phyloP scores from a whole-genome alignment of 768 basidiomycete genomes.

The Boletus subparvulus region DNA sequence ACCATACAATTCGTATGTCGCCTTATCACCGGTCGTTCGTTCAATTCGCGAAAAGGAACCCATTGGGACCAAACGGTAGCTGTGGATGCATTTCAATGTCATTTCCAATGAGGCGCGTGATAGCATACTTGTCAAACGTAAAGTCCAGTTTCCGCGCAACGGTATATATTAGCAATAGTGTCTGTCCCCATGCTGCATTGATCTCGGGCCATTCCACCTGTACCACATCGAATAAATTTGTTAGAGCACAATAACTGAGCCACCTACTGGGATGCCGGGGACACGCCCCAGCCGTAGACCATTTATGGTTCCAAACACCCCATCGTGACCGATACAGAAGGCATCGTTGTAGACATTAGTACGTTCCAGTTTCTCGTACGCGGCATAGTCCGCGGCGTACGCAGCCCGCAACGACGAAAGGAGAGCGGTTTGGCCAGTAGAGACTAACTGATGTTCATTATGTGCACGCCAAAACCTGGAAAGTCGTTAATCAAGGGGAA shows the following conservation, averaged over 20 bases:
- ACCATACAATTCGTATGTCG: conserved; percentile 88
- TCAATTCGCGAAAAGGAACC: conserved; percentile 95
- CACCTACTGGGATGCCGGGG: conserved; percentile 72
- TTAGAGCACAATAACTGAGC: not conserved
- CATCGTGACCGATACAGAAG: conserved; percentile 93
- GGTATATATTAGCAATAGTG: conserved; percentile 86
- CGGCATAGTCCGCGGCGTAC: conserved; percentile 72
- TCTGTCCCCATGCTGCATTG: conserved; percentile 98
- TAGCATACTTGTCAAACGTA: conserved; percentile 75
- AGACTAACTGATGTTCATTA: conserved; percentile 65
- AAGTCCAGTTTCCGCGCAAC: conserved; percentile 90
- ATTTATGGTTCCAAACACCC: conserved; percentile 97
- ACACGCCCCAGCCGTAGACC: conserved; percentile 89
- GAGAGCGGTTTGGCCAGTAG: conserved; percentile 66
- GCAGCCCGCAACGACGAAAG: conserved; percentile 72
- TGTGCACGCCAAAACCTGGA: conserved; percentile 79
- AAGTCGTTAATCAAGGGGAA: conserved; percentile 5
- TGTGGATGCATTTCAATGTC: conserved; percentile 32
- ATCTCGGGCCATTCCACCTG: conserved; percentile 98
- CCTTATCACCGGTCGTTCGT: conserved; percentile 75
- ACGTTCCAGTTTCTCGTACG: conserved; percentile 80
- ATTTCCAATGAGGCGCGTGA: not conserved
- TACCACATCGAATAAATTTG: conserved; percentile 10
- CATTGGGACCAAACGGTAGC: conserved; percentile 89
- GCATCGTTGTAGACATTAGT: conserved; percentile 96